phyloP scores from a whole-genome alignment of 176 grass and related monocot genomes.

The Chloris gayana region DNA sequence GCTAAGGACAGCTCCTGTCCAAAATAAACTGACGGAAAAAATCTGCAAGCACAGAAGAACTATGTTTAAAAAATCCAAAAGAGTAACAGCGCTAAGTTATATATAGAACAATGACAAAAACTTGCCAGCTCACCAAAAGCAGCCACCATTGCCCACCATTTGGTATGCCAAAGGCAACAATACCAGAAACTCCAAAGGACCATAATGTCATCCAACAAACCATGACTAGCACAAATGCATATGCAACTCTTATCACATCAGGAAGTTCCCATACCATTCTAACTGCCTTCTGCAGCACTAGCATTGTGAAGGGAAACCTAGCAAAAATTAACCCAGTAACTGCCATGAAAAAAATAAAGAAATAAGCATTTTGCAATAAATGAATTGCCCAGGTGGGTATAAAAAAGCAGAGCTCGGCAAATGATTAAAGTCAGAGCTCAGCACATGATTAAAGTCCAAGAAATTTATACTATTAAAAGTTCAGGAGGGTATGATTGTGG shows the following conservation, averaged over 20 bases:
- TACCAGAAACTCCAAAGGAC: constrained; percentile 89
- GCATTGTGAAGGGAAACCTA: constrained; percentile 99
- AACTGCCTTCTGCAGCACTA: constrained; percentile 90
- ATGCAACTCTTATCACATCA: constrained; percentile 77
- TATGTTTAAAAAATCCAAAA: constrained; percentile 3
- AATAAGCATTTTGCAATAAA: constrained; percentile 30
- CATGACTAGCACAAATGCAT: constrained; percentile 85
- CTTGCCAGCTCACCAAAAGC: constrained; percentile 98
- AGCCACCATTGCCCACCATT: constrained; percentile 95
- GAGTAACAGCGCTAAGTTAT: constrained; percentile 17
- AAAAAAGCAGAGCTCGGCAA: neutral
- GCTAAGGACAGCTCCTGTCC: constrained; percentile 91
- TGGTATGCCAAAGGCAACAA: constrained; percentile 79
- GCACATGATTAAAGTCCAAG: constrained; percentile 2
- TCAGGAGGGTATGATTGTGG: neutral
- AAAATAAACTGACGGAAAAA: constrained; percentile 95
- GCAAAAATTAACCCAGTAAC: constrained; percentile 33
- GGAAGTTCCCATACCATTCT: constrained; percentile 87
- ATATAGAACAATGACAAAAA: constrained; percentile 48
- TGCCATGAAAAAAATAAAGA: constrained; percentile 24
- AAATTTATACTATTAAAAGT: neutral
- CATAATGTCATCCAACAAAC: constrained; percentile 95
- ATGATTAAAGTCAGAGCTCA: neutral
- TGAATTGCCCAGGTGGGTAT: constrained; percentile 14
- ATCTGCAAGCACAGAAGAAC: constrained; percentile 59